Conservation (phyloP, 768 basidiomycete species). For the Podaxis sp. region DNA sequence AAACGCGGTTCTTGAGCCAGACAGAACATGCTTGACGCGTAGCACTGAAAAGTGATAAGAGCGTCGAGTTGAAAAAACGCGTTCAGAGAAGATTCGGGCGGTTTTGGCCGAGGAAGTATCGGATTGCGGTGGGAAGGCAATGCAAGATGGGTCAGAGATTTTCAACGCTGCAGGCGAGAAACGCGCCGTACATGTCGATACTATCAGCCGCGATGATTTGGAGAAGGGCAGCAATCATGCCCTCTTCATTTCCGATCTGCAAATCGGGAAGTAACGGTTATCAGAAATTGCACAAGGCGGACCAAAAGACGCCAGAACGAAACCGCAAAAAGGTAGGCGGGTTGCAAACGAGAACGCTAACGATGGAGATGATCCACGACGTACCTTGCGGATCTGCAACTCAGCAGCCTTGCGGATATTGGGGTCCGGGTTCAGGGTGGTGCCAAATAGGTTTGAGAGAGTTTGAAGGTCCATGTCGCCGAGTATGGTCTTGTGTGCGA, state of each 20-base stretch:
- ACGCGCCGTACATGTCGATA: conserved; percentile 70
- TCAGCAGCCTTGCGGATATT: conserved; percentile 86
- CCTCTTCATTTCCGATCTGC: conserved; percentile 77
- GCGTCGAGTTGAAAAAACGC: background rate
- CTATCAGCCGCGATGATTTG: conserved; percentile 81
- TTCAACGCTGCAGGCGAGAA: conserved; percentile 12
- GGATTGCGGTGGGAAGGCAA: background rate
- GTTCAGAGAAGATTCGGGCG: background rate
- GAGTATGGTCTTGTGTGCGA: conserved; percentile 2
- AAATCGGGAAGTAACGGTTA: conserved; percentile 12
- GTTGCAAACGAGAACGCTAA: background rate
- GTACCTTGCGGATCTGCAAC: conserved; percentile 83
- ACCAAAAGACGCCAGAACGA: background rate
- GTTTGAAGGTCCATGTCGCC: conserved; percentile 69
- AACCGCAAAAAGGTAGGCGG: background rate
- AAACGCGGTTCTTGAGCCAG: conserved; percentile 89
- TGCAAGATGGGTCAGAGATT: conserved; percentile 1
- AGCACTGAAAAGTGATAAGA: conserved; percentile 40
- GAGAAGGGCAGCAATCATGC: conserved; percentile 78
- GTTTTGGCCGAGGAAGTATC: background rate
- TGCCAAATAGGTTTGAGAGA: conserved; percentile 74
- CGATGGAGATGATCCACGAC: background rate
- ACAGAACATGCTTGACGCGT: conserved; percentile 85
- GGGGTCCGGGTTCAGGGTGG: conserved; percentile 80
- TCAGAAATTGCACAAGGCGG: background rate